Evolutionary conservation across 2,329 filamentous ascomycete genomes (phyloP), one percentile per base, ranked within the genome.

Genomic region (Sarocladium oryzae): DNA sequence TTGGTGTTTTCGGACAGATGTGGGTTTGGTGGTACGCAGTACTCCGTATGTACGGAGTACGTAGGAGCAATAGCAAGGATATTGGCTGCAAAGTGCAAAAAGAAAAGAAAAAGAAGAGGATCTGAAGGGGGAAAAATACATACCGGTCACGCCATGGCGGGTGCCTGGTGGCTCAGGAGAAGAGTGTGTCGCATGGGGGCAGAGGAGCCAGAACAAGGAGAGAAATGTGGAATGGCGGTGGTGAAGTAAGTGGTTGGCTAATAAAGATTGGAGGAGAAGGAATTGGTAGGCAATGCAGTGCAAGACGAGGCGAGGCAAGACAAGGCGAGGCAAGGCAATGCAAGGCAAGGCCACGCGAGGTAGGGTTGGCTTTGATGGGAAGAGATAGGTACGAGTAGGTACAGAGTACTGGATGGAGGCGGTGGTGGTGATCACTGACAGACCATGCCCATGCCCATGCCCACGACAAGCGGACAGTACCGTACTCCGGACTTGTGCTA

Each of bases 111-210:
- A 20, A 21, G 28, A 30, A 30, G 28, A 7, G 28, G 13, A 30
- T 30, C 7, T 7, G 28, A 7, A 30, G 28, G 28, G 7, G 13
- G 28, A 30, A 30, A 30, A 13, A 30, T 41, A 21, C 43, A 13
- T 48, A 48, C 43, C 43, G 43, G 33, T 30, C 43, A 48, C 33
- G 26, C 33, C 43, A 26, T 23, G 43, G 24, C n/a, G 43, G 28
- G 26, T n/a, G 10, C 11, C 26, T 32, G 43, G 26, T 32, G 26
- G 43, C 28, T 48, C 43, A 48, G 28, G 26, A 20, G 13, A 16
- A 23, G 43, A 16, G 24, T 9, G 43, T 18, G 43, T 33, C 23
- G 24, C 40, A 45, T 45, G 20, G 24, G 16, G 16, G n/a, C 10
- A 24, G 37, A 10, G 15, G 37, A 30, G 4, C 13, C n/a, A 24